Base-by-base conservation (phyloP, 148 eudicot genomes). In the Arctostaphylos glauca region DNA sequence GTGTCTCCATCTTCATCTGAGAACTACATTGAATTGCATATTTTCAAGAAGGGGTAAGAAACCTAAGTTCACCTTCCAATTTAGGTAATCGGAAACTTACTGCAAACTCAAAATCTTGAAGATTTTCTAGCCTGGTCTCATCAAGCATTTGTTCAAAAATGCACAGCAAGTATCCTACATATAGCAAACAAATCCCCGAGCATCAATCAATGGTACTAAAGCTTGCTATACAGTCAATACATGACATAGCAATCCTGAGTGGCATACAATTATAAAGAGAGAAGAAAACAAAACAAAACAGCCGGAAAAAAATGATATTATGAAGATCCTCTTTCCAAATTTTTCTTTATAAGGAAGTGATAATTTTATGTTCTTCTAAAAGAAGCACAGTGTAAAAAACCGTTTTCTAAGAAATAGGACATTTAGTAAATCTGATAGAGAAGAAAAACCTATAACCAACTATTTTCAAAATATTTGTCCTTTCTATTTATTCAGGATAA, bases 21-120 rank as follows among this genome's bases (percentile, higher is more conserved):
- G 84, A 96, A 96, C 99, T 96, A 84, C 81, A 90, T 59, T 76
- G 38, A 23, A 84, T n/a, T 23, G 13, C 83, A 77, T 16, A 83
- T 74, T 77, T 79, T 77, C 43, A 38, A 76, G 53, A 54, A 46
- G 67, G 60, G 60, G 41, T 21, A 44, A 48, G 67, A 83, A 50
- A 18, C 44, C 43, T 52, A 47, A 2, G 21, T 19, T 15, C 44
- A 47, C 16, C 73, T 2, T 62, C 6, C 58, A 54, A 31, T 79
- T 81, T 21, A 80, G 82, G 21, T 76, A 73, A 54, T 68, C 48
- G 13, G 75, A 41, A 70, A 88, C 99, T 92, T 87, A 94, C 99
- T 81, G 96, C 94, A 93, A 92, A 96, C 89, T 94, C 99, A 85
- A 89, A 84, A 87, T 94, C 99, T 84, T 91, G 91, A 80, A 96